A percentile compares a stretch with the other conserved stretches of the same genome.
phyloP scores from a whole-genome alignment of 164 flowering plant species.

The Litsea cubeba region DNA sequence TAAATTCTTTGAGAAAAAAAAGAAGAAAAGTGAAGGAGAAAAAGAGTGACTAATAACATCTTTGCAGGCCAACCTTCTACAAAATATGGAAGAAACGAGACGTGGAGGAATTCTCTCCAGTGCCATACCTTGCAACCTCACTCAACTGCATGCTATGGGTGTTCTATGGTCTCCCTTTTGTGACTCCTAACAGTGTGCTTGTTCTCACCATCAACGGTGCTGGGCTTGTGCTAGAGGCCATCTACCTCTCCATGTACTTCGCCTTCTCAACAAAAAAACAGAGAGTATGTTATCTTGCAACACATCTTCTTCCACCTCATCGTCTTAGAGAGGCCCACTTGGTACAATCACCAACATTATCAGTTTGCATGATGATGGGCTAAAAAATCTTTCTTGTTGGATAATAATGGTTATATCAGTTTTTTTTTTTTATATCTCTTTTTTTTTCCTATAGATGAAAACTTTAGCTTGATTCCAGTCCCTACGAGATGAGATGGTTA shows the following conservation, averaged over 20 bases:
- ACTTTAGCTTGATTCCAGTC: too few species aligned
- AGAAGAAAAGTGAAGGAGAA: too few species aligned
- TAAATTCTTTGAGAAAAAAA: too few species aligned
- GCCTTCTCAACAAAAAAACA: slow-evolving; percentile 18
- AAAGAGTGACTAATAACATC: too few species aligned
- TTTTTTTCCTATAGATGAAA: too few species aligned
- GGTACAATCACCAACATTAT: too few species aligned
- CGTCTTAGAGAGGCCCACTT: too few species aligned
- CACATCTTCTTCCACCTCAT: neutral
- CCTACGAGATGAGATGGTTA: too few species aligned
- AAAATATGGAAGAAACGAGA: slow-evolving; percentile 26
- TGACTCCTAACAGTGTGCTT: slow-evolving; percentile 38
- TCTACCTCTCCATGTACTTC: slow-evolving; percentile 25
- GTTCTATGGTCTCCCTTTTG: slow-evolving; percentile 40
- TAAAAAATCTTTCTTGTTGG: too few species aligned
- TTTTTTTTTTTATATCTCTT: too few species aligned
- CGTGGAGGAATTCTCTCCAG: slow-evolving; percentile 32
- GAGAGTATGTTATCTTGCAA: slow-evolving; percentile 28
- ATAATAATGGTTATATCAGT: too few species aligned
- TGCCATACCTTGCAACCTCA: slow-evolving; percentile 35
- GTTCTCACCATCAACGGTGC: slow-evolving; percentile 37
- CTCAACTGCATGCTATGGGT: slow-evolving; percentile 40
- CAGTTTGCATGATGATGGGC: too few species aligned
- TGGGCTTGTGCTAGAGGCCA: slow-evolving; percentile 28
- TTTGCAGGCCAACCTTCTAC: slow-evolving; percentile 35